Evolutionary conservation across 164 flowering plant genomes (phyloP).

Genomic region (Macadamia integrifolia): DNA sequence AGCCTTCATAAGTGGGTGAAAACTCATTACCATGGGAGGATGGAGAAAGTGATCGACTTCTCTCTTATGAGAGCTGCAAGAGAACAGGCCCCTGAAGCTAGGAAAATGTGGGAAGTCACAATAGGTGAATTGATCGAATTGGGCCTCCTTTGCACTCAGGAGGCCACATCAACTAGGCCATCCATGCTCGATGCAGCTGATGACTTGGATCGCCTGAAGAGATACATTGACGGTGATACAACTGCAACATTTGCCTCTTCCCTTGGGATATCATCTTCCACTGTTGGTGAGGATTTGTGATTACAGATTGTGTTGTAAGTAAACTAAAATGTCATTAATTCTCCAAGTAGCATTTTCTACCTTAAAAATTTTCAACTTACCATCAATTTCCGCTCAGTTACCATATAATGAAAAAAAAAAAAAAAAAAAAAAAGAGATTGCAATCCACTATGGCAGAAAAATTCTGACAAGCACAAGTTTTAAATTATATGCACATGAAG

Average conservation of each 20-base stretch:
- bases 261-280: slow-evolving; percentile 44
- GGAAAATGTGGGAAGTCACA: slow-evolving; percentile 37
- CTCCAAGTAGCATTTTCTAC: background rate
- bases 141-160: slow-evolving; percentile 44
- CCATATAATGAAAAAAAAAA: too few relatives aligned
- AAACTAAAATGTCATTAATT: background rate
- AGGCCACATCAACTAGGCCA: slow-evolving; percentile 38
- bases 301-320: background rate
- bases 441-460: too few relatives aligned
- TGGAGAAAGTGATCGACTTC: slow-evolving; percentile 31
- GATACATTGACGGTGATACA: slow-evolving; percentile 43
- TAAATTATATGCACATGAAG: too few relatives aligned
- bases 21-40: slow-evolving; percentile 29
- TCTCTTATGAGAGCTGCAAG: slow-evolving; percentile 24
- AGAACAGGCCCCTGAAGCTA: slow-evolving; percentile 27
- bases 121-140: slow-evolving; percentile 36
- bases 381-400: too few relatives aligned
- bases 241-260: slow-evolving; percentile 49
- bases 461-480: too few relatives aligned
- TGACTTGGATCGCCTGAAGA: slow-evolving; percentile 47
- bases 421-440: too few relatives aligned
- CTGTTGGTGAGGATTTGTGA: background rate
- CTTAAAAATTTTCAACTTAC: background rate
- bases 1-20: slow-evolving; percentile 42
- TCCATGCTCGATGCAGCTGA: slow-evolving; percentile 56